Evolutionary conservation across 2,329 filamentous ascomycete species (phyloP), one percentile per base, ranked within the genome.

Genomic region (Penicillium sp.): DNA sequence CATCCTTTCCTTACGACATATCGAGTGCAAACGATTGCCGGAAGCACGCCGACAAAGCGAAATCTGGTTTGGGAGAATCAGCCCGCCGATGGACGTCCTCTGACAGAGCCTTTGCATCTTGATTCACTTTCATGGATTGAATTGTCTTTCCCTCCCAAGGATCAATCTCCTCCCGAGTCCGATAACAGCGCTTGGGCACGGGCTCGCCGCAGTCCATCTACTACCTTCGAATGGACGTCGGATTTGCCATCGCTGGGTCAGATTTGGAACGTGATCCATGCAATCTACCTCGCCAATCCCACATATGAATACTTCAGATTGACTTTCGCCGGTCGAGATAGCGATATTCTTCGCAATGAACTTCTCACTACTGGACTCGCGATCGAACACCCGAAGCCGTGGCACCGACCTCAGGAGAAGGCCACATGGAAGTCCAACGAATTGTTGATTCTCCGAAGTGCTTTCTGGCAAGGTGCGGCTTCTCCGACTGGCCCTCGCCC

Each of bases 381-480:
- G 1, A 62, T 74, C 13, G 55, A 66, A 6, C 70, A 69, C 55
- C 73, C 68, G 0, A 62, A 58, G 14, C 65, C 58, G 8, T 67
- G 65, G 43, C 53, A 64, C 2, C 53, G 42, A 1, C 64, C 68
- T 5, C 65, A 68, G 37, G 68, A 68, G n/a, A 65, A 60, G 25
- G 64, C 68, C 6, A 64, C 56, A 49, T 58, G 65, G 22, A 48
- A 67, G 25, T 66, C 66, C 5, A 59, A 66, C 25, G 64, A 82
- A 58, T 66, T 85, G 38, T 65, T 87, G 28, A 71, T 86, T 49
- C 76, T 85, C 2, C 79, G 84, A 59, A 79, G 80, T 46, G 77
- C 87, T 37, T 90, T 90, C 79, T 90, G 88, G 87, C 88, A 90
- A 69, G 88, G 88, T 49, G 88, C 88, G 33, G 87, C 84, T 19